These are phyloP conservation scores for Handroanthus guayacan DNA, from an alignment of 257 asterid genomes.

Conservation along the genomic window DNA sequence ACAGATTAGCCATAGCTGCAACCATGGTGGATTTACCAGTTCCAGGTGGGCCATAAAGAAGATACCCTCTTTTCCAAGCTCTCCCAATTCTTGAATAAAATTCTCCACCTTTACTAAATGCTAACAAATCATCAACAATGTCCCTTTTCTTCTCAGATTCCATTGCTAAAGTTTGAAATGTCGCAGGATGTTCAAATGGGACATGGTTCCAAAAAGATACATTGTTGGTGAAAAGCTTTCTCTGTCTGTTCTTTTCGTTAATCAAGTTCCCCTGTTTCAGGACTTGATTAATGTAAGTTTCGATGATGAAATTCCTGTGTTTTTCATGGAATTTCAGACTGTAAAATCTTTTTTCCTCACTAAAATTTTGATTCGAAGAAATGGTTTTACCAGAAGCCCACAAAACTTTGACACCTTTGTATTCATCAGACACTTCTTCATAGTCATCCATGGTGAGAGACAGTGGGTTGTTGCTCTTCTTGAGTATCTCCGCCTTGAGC, in stretches of 20 bases:
- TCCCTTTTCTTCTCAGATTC: neutral
- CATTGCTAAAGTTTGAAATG: neutral
- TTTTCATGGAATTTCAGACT: slow-evolving; percentile 42
- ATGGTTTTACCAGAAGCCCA: slow-evolving; percentile 45
- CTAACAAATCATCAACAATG: neutral
- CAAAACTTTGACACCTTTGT: slow-evolving; percentile 38
- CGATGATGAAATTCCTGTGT: slow-evolving; percentile 44
- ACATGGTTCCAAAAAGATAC: slow-evolving; percentile 1
- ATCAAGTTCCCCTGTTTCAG: slow-evolving; percentile 41
- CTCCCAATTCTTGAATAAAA: neutral
- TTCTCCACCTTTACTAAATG: neutral
- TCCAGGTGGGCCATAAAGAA: neutral
- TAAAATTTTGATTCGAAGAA: neutral
- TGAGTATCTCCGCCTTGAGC: slow-evolving; percentile 42
- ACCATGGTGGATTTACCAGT: neutral
- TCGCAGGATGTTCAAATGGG: neutral
- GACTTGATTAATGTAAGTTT: slow-evolving; percentile 44
- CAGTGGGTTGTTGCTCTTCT: slow-evolving; percentile 32
- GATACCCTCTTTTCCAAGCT: neutral
- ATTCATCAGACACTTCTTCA: slow-evolving; percentile 41
- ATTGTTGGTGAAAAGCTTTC: slow-evolving; percentile 46
- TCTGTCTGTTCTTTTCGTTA: slow-evolving; percentile 36
- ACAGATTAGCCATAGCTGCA: neutral
- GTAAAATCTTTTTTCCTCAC: slow-evolving; percentile 39
- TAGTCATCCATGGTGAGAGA: slow-evolving; percentile 49